Evolutionary conservation across 805 yeast species (phyloP).

Genomic region (Ogataea zsoltii): DNA sequence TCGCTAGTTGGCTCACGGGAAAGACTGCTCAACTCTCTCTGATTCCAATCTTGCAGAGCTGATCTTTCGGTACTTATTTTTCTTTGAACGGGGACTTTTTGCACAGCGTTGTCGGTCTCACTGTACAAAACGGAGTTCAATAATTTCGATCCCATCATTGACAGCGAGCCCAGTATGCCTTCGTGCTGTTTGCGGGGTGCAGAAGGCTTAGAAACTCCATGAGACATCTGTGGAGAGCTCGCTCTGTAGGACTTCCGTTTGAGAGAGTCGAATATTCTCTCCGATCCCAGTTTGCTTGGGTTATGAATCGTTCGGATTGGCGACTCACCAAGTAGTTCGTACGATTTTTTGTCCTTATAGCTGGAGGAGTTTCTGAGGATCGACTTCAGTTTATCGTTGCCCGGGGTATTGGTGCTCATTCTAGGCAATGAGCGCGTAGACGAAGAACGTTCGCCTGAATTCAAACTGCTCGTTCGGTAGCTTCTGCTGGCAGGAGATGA

Average conservation of each 20-base stretch:
- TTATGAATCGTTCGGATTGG: constrained; percentile 26
- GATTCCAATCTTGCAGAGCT: constrained; percentile 4
- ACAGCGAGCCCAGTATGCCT: constrained; percentile 28
- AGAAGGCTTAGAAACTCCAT: constrained; percentile 2
- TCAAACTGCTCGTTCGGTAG: neutral
- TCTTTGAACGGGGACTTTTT: neutral
- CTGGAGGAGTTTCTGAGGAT: constrained; percentile 12
- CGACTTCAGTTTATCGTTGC: constrained; percentile 14
- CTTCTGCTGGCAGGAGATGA: constrained; percentile 4
- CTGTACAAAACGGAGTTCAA: constrained; percentile 31
- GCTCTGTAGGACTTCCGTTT: constrained; percentile 13
- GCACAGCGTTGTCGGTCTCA: constrained; percentile 18
- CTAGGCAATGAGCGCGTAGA: constrained; percentile 2
- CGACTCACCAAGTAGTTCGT: constrained; percentile 31
- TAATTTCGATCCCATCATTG: constrained; percentile 30
- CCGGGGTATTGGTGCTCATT: neutral
- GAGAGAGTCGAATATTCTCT: constrained; percentile 20
- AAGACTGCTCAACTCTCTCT: constrained; percentile 1
- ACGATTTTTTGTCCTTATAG: constrained; percentile 18
- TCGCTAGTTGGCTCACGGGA: neutral
- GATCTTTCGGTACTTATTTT: neutral
- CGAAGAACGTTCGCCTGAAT: neutral
- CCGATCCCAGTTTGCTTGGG: constrained; percentile 19
- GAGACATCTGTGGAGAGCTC: neutral
- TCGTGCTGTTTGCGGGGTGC: constrained; percentile 12